Conservation (phyloP, 2,329 filamentous ascomycete species). For the Hypoxylon sp. region DNA sequence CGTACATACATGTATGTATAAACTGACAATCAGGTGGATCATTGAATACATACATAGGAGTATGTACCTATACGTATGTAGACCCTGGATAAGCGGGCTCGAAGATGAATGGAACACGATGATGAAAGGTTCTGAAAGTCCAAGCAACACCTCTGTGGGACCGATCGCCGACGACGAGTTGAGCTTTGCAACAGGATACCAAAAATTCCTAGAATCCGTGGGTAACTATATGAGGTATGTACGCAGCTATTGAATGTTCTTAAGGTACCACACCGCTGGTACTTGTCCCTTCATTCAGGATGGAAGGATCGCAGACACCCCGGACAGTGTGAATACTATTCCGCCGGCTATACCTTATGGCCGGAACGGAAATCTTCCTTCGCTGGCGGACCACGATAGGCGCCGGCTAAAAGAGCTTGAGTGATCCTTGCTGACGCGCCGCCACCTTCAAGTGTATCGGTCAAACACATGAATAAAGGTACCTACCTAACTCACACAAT, state of each 20-base stretch:
- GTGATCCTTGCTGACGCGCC: conserved; percentile 28
- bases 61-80: background rate
- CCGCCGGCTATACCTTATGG: conserved; percentile 1
- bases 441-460: conserved; percentile 12
- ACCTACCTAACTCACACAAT: conserved; percentile 2
- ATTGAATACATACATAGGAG: conserved; percentile 5
- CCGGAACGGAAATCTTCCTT: conserved; percentile 18
- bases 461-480: background rate
- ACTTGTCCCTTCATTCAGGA: conserved; percentile 22
- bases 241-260: conserved; percentile 6
- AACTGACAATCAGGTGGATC: conserved; percentile 23
- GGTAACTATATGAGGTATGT: conserved; percentile 1
- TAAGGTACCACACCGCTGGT: conserved; percentile 19
- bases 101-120: conserved; percentile 29
- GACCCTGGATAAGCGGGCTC: conserved; percentile 31
- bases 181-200: conserved; percentile 24
- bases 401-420: conserved; percentile 37
- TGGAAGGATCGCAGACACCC: conserved; percentile 32
- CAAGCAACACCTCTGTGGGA: conserved; percentile 33
- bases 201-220: conserved; percentile 3
- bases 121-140: conserved; percentile 28
- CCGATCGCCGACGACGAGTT: conserved; percentile 40
- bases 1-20: too few species aligned
- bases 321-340: conserved; percentile 23
- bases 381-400: conserved; percentile 16